Percentiles rank a stretch among this genome's conserved stretches.
phyloP scores from a whole-genome alignment of 768 basidiomycete genomes.

The Erythrobasidium yunnanense region DNA sequence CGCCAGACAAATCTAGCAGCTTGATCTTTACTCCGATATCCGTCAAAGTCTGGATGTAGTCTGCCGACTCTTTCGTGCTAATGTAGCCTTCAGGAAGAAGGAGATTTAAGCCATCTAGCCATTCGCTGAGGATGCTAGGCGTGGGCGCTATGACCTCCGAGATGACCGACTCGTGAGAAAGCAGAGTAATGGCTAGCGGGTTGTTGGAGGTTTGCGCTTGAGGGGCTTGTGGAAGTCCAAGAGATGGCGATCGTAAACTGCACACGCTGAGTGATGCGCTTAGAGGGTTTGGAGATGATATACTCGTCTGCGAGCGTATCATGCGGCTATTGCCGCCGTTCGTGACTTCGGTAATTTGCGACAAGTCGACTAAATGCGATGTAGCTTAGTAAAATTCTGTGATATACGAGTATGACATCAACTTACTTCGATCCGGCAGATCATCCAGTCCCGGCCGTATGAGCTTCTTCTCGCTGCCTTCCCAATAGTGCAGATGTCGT shows the following conservation, averaged over 20 bases:
- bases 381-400: too few species aligned
- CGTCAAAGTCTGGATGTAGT: slow-evolving; percentile 70
- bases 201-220: neutral
- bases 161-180: slow-evolving; percentile 55
- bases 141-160: slow-evolving; percentile 71
- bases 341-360: slow-evolving; percentile 65
- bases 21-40: slow-evolving; percentile 88
- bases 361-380: slow-evolving; percentile 52
- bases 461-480: slow-evolving; percentile 48
- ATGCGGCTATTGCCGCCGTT: slow-evolving; percentile 42
- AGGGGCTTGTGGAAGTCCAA: too few species aligned
- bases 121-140: slow-evolving; percentile 73
- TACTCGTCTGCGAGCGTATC: neutral
- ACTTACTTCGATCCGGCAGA: slow-evolving; percentile 59
- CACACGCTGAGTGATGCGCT: slow-evolving; percentile 39
- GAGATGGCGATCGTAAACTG: neutral
- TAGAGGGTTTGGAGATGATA: slow-evolving; percentile 38
- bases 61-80: slow-evolving; percentile 70
- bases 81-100: slow-evolving; percentile 70
- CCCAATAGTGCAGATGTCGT: slow-evolving; percentile 32
- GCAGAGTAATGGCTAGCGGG: slow-evolving; percentile 64
- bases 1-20: slow-evolving; percentile 74
- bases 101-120: slow-evolving; percentile 88
- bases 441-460: slow-evolving; percentile 74
- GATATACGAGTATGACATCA: too few species aligned